Conservation (phyloP, 1,284 basidiomycete genomes). For the Mycosarcoma mackinlayi region DNA sequence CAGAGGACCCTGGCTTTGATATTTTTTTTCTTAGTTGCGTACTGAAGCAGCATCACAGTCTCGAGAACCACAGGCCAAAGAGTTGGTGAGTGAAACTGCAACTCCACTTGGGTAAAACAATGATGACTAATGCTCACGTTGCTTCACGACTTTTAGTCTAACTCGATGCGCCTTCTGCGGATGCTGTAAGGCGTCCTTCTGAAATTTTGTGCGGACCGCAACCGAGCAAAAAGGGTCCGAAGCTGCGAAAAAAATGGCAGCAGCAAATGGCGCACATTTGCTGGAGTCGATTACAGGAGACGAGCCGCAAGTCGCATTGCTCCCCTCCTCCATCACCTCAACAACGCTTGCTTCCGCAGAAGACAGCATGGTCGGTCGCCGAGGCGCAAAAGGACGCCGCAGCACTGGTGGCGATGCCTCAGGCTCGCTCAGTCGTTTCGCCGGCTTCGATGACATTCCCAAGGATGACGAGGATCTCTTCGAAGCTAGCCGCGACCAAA, state of each 20-base stretch:
- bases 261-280: slow-evolving; percentile 8
- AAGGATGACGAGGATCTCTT: slow-evolving; percentile 62
- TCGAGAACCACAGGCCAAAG: too few relatives aligned
- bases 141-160: too few relatives aligned
- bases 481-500: slow-evolving; percentile 75
- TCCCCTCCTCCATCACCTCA: slow-evolving; percentile 3
- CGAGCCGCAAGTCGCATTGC: too few relatives aligned
- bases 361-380: slow-evolving; percentile 36
- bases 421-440: slow-evolving; percentile 32
- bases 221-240: slow-evolving; percentile 7
- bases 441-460: slow-evolving; percentile 53
- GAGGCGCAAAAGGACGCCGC: slow-evolving; percentile 19
- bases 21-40: neutral
- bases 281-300: slow-evolving; percentile 15
- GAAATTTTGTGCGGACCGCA: slow-evolving; percentile 12
- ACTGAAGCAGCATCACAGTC: too few relatives aligned
- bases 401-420: slow-evolving; percentile 14
- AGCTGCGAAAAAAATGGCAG: neutral
- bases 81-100: neutral
- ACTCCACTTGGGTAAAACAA: slow-evolving; percentile 10
- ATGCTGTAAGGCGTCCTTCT: neutral
- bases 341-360: neutral
- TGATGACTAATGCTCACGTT: slow-evolving; percentile 22
- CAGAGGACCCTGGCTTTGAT: slow-evolving; percentile 1
- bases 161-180: neutral